Conservation (phyloP, 2,329 filamentous ascomycete species). For the Sphaerulina vaccinii region DNA sequence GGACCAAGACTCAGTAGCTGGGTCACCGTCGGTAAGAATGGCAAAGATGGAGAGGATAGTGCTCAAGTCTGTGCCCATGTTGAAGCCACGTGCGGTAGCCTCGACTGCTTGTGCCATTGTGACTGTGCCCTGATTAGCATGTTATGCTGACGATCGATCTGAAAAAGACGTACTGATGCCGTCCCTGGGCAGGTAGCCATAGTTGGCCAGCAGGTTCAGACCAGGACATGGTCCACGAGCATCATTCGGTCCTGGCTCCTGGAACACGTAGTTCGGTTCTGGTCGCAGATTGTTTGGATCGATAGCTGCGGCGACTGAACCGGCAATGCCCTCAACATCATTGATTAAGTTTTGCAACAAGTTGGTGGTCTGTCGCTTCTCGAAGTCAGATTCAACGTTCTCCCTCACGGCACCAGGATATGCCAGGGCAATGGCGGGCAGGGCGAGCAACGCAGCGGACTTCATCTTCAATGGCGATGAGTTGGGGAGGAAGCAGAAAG, state of each 20-base stretch:
- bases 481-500: neutral
- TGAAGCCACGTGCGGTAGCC: constrained; percentile 36
- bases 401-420: constrained; percentile 8
- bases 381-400: neutral
- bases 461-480: constrained; percentile 1
- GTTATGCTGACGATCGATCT: neutral
- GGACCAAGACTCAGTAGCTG: constrained; percentile 30
- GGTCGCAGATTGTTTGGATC: constrained; percentile 32
- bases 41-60: constrained; percentile 39
- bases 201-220: constrained; percentile 44
- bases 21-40: constrained; percentile 33
- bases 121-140: constrained; percentile 21
- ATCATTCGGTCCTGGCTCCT: constrained; percentile 30
- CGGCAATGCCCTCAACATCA: constrained; percentile 22
- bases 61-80: constrained; percentile 42
- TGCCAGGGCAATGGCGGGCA: constrained; percentile 18
- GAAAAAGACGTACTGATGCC: constrained; percentile 28
- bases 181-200: constrained; percentile 43
- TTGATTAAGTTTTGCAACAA: constrained; percentile 14
- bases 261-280: constrained; percentile 31
- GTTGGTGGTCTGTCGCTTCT: constrained; percentile 15
- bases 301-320: constrained; percentile 28
- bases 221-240: constrained; percentile 41
- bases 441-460: constrained; percentile 4
- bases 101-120: constrained; percentile 38